phyloP scores from a whole-genome alignment of 2,329 filamentous ascomycete genomes.

The Tolypocladium pustulatum region DNA sequence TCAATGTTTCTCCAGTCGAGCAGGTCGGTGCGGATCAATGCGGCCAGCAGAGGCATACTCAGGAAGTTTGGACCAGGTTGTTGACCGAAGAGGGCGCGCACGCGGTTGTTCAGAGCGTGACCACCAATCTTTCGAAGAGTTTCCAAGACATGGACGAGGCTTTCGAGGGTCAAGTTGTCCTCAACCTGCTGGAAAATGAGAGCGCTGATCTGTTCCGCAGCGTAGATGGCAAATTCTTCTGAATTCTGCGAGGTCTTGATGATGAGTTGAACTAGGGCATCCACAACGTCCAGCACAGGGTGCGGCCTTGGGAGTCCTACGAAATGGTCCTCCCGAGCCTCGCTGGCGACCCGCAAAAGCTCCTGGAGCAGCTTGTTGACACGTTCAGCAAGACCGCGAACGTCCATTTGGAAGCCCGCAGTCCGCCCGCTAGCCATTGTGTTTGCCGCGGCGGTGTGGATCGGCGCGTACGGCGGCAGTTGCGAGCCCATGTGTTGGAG shows the following conservation, averaged over 20 bases:
- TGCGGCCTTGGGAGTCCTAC: constrained; percentile 47
- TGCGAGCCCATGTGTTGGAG: constrained; percentile 43
- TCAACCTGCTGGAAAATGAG: constrained; percentile 45
- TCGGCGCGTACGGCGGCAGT: constrained; percentile 43
- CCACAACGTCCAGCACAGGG: constrained; percentile 50
- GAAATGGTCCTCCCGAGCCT: constrained; percentile 49
- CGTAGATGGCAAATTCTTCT: constrained; percentile 48
- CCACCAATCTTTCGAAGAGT: constrained; percentile 50
- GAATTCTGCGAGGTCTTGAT: constrained; percentile 53
- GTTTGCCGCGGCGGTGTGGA: constrained; percentile 28
- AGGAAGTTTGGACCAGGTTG: constrained; percentile 46
- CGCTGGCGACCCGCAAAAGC: constrained; percentile 41
- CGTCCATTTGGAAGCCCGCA: constrained; percentile 37
- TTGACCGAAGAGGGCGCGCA: constrained; percentile 45
- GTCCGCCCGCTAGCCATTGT: constrained; percentile 40
- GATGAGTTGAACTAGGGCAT: constrained; percentile 50
- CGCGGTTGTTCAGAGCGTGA: constrained; percentile 40
- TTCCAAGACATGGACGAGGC: constrained; percentile 51
- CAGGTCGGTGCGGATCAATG: constrained; percentile 48
- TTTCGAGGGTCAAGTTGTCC: constrained; percentile 48
- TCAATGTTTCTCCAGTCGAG: constrained; percentile 58
- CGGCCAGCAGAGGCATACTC: constrained; percentile 45
- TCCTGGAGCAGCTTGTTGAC: constrained; percentile 49
- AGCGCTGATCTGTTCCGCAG: constrained; percentile 48
- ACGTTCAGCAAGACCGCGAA: constrained; percentile 40